Percentiles rank a stretch among this genome's conserved stretches.
phyloP scores from a whole-genome alignment of 306 rosid species.

The Glycine latifolia region DNA sequence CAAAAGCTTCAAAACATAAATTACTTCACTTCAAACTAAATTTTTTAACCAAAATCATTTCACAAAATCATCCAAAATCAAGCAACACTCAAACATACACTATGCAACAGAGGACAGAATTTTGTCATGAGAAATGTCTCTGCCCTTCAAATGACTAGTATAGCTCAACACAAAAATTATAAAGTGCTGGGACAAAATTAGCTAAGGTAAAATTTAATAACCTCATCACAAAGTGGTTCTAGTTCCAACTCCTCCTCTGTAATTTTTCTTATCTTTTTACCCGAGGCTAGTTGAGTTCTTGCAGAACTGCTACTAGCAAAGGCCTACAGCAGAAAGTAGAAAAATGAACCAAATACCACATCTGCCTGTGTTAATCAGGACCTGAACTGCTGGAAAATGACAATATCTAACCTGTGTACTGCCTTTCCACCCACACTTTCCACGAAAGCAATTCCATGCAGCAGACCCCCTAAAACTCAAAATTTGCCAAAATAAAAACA shows the following conservation, averaged over 20 bases:
- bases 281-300: conserved; percentile 15
- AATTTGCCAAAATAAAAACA: conserved; percentile 36
- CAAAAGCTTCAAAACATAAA: neutral
- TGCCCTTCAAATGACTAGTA: conserved; percentile 24
- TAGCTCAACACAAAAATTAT: conserved; percentile 9
- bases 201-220: conserved; percentile 45
- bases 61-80: neutral
- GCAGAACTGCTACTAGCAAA: conserved; percentile 54
- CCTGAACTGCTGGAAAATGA: conserved; percentile 26
- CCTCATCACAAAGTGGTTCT: conserved; percentile 91
- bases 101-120: neutral
- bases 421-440: conserved; percentile 91
- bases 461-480: conserved; percentile 68
- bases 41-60: neutral
- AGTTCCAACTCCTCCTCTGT: conserved; percentile 68
- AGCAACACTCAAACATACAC: conserved; percentile 7
- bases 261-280: conserved; percentile 64
- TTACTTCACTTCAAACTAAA: neutral
- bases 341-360: conserved; percentile 28
- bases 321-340: conserved; percentile 62
- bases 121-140: conserved; percentile 25
- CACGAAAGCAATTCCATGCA: conserved; percentile 81
- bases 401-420: conserved; percentile 64
- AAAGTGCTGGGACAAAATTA: conserved; percentile 22
- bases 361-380: conserved; percentile 26